These are phyloP conservation scores for Penicillium sp. DNA, from an alignment of 2,329 filamentous ascomycete genomes.

Conservation along the genomic window DNA sequence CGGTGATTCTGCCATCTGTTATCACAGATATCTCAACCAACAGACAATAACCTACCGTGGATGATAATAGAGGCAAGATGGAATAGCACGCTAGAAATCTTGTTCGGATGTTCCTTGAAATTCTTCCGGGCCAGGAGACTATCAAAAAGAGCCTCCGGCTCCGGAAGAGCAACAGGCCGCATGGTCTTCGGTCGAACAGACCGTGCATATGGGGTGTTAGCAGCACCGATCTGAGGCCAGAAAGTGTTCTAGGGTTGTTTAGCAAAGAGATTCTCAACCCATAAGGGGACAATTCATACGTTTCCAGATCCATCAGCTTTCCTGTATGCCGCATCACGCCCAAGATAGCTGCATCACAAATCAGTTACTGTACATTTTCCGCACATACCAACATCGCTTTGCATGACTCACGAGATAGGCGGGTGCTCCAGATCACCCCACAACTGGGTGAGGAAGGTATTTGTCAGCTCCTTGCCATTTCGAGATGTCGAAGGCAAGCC, in stretches of 20 bases:
- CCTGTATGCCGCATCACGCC: slow-evolving; percentile 33
- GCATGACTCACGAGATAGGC: slow-evolving; percentile 45
- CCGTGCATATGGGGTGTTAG: slow-evolving; percentile 66
- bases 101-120: slow-evolving; percentile 65
- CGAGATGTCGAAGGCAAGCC: slow-evolving; percentile 37
- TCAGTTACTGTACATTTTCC: slow-evolving; percentile 9
- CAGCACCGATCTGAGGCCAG: slow-evolving; percentile 61
- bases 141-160: slow-evolving; percentile 66
- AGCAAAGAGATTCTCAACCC: slow-evolving; percentile 32
- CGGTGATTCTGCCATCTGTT: neutral
- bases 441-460: slow-evolving; percentile 52
- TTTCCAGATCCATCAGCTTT: slow-evolving; percentile 44
- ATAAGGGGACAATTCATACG: slow-evolving; percentile 22
- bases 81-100: slow-evolving; percentile 72
- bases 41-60: slow-evolving; percentile 40
- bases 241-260: slow-evolving; percentile 56
- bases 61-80: slow-evolving; percentile 70
- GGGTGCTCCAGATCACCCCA: slow-evolving; percentile 57
- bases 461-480: slow-evolving; percentile 43
- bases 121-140: slow-evolving; percentile 61
- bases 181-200: slow-evolving; percentile 59
- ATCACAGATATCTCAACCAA: neutral
- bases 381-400: neutral
- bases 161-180: slow-evolving; percentile 60
- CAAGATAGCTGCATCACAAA: slow-evolving; percentile 35